Evolutionary conservation across 1,284 basidiomycete species (phyloP).

Genomic region (Ceratobasidium theobromae): DNA sequence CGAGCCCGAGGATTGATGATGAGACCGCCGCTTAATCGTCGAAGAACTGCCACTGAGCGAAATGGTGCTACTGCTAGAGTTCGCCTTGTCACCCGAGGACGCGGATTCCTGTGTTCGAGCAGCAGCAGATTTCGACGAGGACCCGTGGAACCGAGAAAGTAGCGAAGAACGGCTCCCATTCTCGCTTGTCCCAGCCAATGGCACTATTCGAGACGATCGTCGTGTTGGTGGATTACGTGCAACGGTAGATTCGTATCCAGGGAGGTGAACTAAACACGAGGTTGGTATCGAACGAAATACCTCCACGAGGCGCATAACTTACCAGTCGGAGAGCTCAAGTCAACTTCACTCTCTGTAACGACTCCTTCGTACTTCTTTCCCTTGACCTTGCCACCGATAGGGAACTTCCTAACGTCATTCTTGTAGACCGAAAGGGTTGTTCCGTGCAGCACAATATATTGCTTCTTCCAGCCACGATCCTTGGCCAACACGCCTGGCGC

Average conservation of each 20-base stretch:
- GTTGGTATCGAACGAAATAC: neutral
- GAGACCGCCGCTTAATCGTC: neutral
- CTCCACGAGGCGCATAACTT: neutral
- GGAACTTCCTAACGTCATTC: conserved; percentile 52
- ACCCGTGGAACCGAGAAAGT: conserved; percentile 21
- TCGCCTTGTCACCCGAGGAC: neutral
- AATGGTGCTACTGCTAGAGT: neutral
- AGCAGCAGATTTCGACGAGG: neutral
- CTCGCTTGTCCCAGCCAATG: neutral
- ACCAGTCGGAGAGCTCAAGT: conserved; percentile 18
- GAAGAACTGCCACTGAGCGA: neutral
- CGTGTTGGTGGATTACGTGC: neutral
- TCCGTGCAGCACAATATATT: conserved; percentile 90
- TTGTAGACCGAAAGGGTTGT: conserved; percentile 86
- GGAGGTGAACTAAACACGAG: neutral
- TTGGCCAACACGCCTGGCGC: conserved; percentile 82
- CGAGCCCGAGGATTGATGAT: conserved; percentile 5
- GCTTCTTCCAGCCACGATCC: conserved; percentile 89
- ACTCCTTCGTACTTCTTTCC: conserved; percentile 37
- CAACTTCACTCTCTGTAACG: conserved; percentile 32
- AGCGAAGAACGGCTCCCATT: conserved; percentile 21
- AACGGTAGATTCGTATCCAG: neutral
- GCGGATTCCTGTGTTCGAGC: neutral
- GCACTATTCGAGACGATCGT: neutral
- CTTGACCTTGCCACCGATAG: conserved; percentile 40